Evolutionary conservation across 2,329 filamentous ascomycete genomes (phyloP).

Genomic region (Raffaelea albimanens): DNA sequence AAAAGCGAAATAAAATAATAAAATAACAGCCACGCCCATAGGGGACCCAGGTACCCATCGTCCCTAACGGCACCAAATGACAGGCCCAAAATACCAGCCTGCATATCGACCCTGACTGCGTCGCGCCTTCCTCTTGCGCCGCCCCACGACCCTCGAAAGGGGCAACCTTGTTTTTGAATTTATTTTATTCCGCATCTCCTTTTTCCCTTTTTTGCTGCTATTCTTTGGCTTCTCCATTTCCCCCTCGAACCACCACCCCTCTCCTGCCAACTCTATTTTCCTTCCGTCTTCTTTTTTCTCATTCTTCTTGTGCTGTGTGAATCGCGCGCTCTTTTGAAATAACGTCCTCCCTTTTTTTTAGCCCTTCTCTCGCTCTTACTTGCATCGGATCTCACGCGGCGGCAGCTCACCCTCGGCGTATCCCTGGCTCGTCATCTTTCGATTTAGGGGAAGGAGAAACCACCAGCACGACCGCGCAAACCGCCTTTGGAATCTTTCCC

Average conservation of each 20-base stretch:
- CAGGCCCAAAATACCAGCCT: background rate
- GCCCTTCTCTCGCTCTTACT: background rate
- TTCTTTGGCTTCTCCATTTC: background rate
- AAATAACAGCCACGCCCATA: too few relatives aligned
- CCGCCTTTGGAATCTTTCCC: too few relatives aligned
- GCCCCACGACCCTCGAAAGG: conserved; percentile 8
- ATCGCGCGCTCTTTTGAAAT: background rate
- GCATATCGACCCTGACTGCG: background rate
- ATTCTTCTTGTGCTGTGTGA: background rate
- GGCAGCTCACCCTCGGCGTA: too few relatives aligned
- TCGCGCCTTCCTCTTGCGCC: conserved; percentile 1
- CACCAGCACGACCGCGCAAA: background rate
- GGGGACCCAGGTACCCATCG: too few relatives aligned
- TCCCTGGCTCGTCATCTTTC: too few relatives aligned
- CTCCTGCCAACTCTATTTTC: background rate
- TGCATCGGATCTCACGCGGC: too few relatives aligned
- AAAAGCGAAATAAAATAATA: too few relatives aligned
- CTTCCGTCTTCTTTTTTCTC: background rate
- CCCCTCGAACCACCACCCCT: background rate
- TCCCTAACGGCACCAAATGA: too few relatives aligned
- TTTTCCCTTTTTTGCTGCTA: conserved; percentile 2
- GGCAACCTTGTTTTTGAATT: background rate
- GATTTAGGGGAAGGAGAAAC: background rate
- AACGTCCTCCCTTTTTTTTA: background rate
- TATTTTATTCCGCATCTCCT: background rate